Evolutionary conservation across 805 yeast species (phyloP), one percentile per base, ranked within the genome.

Genomic region (Candida morakotiae): DNA sequence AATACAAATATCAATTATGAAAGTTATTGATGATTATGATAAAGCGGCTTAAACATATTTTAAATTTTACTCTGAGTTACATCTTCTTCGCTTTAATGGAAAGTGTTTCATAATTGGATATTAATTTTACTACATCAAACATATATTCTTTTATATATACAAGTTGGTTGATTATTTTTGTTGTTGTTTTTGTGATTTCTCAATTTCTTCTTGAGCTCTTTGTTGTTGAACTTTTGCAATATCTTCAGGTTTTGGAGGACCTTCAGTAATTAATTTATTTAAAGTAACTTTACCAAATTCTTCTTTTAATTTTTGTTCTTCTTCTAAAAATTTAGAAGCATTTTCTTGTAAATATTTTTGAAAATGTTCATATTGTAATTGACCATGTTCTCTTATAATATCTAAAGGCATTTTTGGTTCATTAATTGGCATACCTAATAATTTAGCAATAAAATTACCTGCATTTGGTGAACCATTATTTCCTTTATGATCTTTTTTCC

Each of bases 321-420:
- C 96, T 53, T 83, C 87, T 50, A 88, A 73, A 52, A 86, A 70
- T 62, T 83, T 79, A 36, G 67, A 73, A 39, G 77, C 78, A 56
- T 77, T 73, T 52, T 75, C 81, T 44, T 70, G 62, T 51, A 77
- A 64, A 52, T 73, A 77, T 48, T 62, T 73, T 65, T 81, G 80
- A 79, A 87, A 84, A 49, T 80, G 79, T 51, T 82, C 80, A 60
- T 87, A 91, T 60, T 86, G 87, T 67, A 79, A 77, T 63, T 87
- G 95, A 51, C 96, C 96, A 57, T 86, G 91, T 57, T 87, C 94
- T 58, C 97, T 83, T 48, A 89, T 80, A 39, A 79, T 58, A 63
- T 91, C 98, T 58, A 88, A 74, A 21, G 96, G 96, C 82, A 83
- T 78, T 64, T 80, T 78, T 43, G 81, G 81, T 48, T 55, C 74